Base-by-base conservation (phyloP, 2,329 filamentous ascomycete genomes). In the Xylariaceae sp. region DNA sequence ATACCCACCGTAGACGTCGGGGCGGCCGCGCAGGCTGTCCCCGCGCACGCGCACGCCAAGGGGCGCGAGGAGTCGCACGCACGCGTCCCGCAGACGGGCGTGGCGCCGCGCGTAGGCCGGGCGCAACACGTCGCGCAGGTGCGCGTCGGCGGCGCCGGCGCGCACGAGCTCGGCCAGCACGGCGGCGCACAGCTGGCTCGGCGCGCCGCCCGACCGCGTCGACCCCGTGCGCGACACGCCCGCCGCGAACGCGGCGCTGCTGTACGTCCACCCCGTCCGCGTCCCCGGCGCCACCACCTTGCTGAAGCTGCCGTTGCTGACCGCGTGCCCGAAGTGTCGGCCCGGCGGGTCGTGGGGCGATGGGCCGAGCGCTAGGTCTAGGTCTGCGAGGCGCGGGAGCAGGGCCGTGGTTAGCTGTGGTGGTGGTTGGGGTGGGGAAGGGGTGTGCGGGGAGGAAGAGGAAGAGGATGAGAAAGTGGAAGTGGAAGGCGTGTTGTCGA, bases 281-380 rank as follows among this genome's bases (percentile, higher is more conserved):
- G 89, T 74, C 0, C 93, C 95, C 0, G 93, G 92, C 0, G 86
- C 91, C 23, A 86, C 82, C 40, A 98, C 86, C 73, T 99, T 99
- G 70, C 87, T 91, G 73, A 98, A 98, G 6, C 88, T 91, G 20
- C 90, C 92, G 70, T 98, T 98, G 66, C 89, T 93, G 37, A 93
- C 79, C 9, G 86, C 83, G 71, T 98, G 88, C 10, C 93, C 92
- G 70, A 93, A 96, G 26, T 67, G 65, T 0, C 62, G 59, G 0
- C 71, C 60, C 0, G 53, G 23, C 0, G 69, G 66, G 37, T 75
- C 69, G 40, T 73, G 68, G 0, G 64, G 37, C 10, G 69, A 70
- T 1, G 82, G 84, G 20, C 87, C 85, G 7, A 93, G 76, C 19
- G 82, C 79, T 7, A 84, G 77, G 71, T 96, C 92, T 52, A 96